These are phyloP conservation scores for Candida tropicalis DNA, from an alignment of 1,139 yeast species.

Conservation along the genomic window DNA sequence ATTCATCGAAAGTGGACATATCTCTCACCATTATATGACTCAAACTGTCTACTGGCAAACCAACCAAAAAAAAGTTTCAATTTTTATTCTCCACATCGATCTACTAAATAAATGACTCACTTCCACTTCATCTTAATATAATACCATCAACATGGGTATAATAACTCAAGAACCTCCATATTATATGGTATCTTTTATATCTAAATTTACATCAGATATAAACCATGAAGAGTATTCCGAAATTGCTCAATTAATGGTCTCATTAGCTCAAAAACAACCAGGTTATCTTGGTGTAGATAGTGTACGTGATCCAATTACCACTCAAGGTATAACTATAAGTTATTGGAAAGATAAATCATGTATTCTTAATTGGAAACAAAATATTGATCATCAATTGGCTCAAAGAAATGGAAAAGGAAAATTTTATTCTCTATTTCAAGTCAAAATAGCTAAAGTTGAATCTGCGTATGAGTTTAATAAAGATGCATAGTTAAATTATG, in stretches of 20 bases:
- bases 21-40: too few relatives aligned
- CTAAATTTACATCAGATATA: conserved; percentile 7
- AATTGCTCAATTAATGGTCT: conserved; percentile 15
- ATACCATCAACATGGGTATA: conserved; percentile 9
- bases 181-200: conserved; percentile 20
- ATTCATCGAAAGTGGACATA: too few relatives aligned
- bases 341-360: conserved; percentile 19
- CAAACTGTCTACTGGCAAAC: too few relatives aligned
- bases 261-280: conserved; percentile 17
- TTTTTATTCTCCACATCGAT: too few relatives aligned
- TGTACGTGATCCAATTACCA: conserved; percentile 16
- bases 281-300: conserved; percentile 22
- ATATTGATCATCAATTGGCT: conserved; percentile 19
- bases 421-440: conserved; percentile 18
- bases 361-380: conserved; percentile 18
- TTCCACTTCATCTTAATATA: background rate
- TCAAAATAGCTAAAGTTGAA: conserved; percentile 20
- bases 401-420: conserved; percentile 16
- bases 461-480: conserved; percentile 14
- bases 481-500: background rate
- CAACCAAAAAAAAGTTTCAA: too few relatives aligned
- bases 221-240: conserved; percentile 13
- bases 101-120: too few relatives aligned
- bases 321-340: conserved; percentile 21
- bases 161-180: conserved; percentile 18